Base-by-base conservation (phyloP, 1,284 basidiomycete species). In the Blastosporella zonata region DNA sequence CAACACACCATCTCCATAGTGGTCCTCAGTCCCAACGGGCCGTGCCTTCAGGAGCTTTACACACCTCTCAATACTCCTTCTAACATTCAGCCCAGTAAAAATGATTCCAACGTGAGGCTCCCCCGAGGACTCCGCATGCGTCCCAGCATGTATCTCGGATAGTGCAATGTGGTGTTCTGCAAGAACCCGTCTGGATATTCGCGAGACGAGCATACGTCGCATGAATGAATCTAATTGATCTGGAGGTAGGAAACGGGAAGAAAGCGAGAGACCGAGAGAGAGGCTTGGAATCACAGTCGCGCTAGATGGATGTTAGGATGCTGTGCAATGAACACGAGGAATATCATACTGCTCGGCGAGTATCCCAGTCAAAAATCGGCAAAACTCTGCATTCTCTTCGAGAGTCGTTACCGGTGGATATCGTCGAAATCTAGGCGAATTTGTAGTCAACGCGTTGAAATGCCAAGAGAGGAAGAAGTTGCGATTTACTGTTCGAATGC, bases 111-210 rank as follows among this genome's bases (percentile, higher is more conserved):
- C 90, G 61, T 87, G 87, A 8, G 82, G 78, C 51, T 84, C 77
- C 25, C 63, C 66, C 2, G 64, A 51, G 3, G 59, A 51, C 18
- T 72, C 64, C 31, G 64, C 63, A 47, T 71, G 51, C 22, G 58
- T 60, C 17, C 64, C 72, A 18, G 69, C 63, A 52, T 74, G 74
- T 31, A 78, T 78, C 49, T 82, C 77, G 3, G 89, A 87, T 3
- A 96, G 73, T 2, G 90, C 87, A 47, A 95, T 83, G 59, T 96
- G 93, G 60, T 96, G 93, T 62, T 95, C 90, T 1, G 86, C 90
- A 23, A 96, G 75, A 22, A 96, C 93, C 34, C 93, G 81, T 20
- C 93, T 78, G 7, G 92, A 93, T 63, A 96, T 93, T 46, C 93
- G 78, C 2, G 92, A 94, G 38, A 92, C 78, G 7, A 96, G 77